Evolutionary conservation across 2,329 filamentous ascomycete species (phyloP), one percentile per base, ranked within the genome.

Genomic region (Beauveria brongniartii): DNA sequence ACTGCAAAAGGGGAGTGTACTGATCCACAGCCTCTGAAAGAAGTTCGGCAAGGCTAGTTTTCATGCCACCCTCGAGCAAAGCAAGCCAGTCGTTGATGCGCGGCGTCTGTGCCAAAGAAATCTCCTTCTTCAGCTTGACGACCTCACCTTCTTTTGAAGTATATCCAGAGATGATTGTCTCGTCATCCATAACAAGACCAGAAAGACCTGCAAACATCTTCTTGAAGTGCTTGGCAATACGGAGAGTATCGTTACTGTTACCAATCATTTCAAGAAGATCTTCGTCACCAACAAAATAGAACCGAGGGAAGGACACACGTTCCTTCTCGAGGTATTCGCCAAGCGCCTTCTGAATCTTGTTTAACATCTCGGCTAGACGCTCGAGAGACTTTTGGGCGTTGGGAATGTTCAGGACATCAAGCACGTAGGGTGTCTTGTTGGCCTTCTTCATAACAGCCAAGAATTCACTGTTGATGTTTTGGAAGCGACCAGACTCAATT

Each of bases 361-460:
- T 96, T 61, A 99, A 82, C 67, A 97, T 81, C 71, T 99, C 94
- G n/a, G 93, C 93, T 58, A 99, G 81, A 67, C 94, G 88, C 76
- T 99, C 95, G 6, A 99, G 78, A 2, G 92, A 96, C 73, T 96
- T 96, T 70, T 99, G 94, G 0, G 96, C 92, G 53, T 94, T 94
- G 12, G 92, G 89, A 62, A 99, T 99, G 66, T 92, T 92, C 61
- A 99, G 85, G 2, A 99, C 93, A 72, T 99, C 95, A 51, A 99
- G 83, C 7, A 99, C 91, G 68, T 92, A 94, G 0, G 94, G 93
- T 57, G 93, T 92, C 73, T 96, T 96, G 77, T 95, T 93, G 50
- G 97, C 94, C 74, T 97, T 99, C 79, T 97, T 97, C 91, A 99
- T 96, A 46, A 99, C 92, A n/a, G 91, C 87, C 70, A 96, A 89